Base-by-base conservation (phyloP, 345 rosid genomes). In the Melastoma malabathricum region DNA sequence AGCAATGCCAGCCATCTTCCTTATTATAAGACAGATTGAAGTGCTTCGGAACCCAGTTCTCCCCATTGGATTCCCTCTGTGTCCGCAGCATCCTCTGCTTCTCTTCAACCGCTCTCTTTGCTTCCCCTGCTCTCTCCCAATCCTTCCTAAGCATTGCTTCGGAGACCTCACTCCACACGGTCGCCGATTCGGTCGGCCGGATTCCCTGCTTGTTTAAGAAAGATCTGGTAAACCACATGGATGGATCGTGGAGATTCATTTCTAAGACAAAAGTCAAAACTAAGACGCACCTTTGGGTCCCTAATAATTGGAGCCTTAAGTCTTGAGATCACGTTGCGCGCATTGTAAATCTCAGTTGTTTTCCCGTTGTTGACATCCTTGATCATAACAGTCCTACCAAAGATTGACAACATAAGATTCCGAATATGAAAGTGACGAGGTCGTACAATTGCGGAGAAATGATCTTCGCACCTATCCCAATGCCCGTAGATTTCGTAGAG, bases 61-160 rank as follows among this genome's bases (percentile, higher is more conserved):
- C 62, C 9, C 76, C 80, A 19, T 20, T 54, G 14, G 82, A 64
- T 15, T 61, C 59, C 63, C 86, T 80, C 38, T 71, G 71, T 55
- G 58, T 78, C 50, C 20, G 34, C 2, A 57, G 47, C 64, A 63
- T 66, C 47, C 98, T 78, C 38, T 86, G 98, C 47, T 67, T 73
- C 51, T 74, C 81, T 63, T 89, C 97, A 5, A 90, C 60, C 0
- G 23, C 53, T 20, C 59, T 76, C 86, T 90, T 90, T 1, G 77
- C 82, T 64, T 78, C 77, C 31, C 63, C 71, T 19, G 94, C 94
- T 69, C 72, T 80, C 57, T 70, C 79, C 96, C 96, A 90, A 1
- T 86, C 82, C 18, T 68, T 57, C 23, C 17, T 72, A 51, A 84
- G 45, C 9, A 90, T 80, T 23, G 63, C 80, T 64, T 58, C 65